Evolutionary conservation across 164 flowering plant species (phyloP).

Genomic region (Stephania cephalantha): DNA sequence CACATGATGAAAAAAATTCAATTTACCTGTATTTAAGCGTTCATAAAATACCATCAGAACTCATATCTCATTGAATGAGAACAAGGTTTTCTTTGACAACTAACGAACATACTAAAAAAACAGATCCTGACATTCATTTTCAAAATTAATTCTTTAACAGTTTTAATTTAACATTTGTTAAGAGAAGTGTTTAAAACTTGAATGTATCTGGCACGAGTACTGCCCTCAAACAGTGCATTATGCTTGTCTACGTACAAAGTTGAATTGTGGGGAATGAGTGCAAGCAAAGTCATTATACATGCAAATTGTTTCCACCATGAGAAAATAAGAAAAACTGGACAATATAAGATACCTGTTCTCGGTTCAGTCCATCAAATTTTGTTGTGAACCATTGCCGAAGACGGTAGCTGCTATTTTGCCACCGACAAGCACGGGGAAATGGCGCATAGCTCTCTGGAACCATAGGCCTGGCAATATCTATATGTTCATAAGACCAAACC

Average conservation of each 20-base stretch:
- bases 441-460: slow-evolving; percentile 3
- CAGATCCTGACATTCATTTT: not conserved
- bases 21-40: too few relatives aligned
- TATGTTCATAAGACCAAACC: slow-evolving; percentile 48
- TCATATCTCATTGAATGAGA: not conserved
- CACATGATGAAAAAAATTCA: too few relatives aligned
- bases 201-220: not conserved
- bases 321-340: not conserved
- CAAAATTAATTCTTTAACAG: not conserved
- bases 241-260: not conserved
- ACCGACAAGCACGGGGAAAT: slow-evolving; percentile 36
- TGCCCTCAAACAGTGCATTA: too few relatives aligned
- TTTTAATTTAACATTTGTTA: not conserved
- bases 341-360: slow-evolving; percentile 25
- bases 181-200: not conserved
- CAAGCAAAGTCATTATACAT: not conserved
- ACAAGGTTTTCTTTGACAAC: not conserved
- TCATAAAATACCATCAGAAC: not conserved
- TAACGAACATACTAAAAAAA: not conserved
- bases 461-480: slow-evolving; percentile 34
- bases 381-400: slow-evolving; percentile 22
- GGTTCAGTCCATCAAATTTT: slow-evolving; percentile 27
- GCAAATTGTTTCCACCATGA: not conserved
- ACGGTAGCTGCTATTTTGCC: slow-evolving; percentile 27
- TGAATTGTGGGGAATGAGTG: not conserved